Base-by-base conservation (phyloP, 306 rosid genomes). In the Sicyos baderoa region DNA sequence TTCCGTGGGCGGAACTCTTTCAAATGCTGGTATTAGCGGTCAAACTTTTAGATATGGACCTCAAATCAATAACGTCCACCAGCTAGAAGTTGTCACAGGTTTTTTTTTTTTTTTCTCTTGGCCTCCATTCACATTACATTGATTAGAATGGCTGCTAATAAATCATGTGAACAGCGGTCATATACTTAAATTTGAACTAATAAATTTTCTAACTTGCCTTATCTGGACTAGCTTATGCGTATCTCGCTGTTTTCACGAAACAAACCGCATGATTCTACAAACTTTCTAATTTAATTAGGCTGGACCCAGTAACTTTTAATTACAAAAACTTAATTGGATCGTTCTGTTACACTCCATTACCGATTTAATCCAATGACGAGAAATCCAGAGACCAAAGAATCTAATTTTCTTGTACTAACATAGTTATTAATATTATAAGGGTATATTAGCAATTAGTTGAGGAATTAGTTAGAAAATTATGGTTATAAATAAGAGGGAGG, bases 21-120 rank as follows among this genome's bases (percentile, higher is more conserved):
- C 98, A 55, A 82, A 88, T 68, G 98, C 95, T 50, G 97, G 98
- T 55, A 85, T 93, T 44, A 93, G 98, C 29, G 98, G 98, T 5
- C 97, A 93, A 76, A 91, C 98, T 54, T 93, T 93, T 75, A 79
- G 55, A 66, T 88, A 89, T 73, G 98, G 98, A 74, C 98, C 98
- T 47, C 98, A 93, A 83, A 89, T 89, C 79, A 72, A 83, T 71
- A 88, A 93, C 70, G 81, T 86, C 67, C 73, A 84, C 74, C 96
- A 85, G 84, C 81, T 93, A 45, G 85, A 93, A 76, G 88, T 93
- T 44, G 86, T 93, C 85, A 93, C 98, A 75, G 98, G 98, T 92
- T 68, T 7, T 40, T 40, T 40, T 7, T 40, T 40, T 40, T 42
- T 48, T 48, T 50, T 72, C 70, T 27, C 12, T 19, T 40, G 58